Percentiles rank a stretch among this genome's conserved stretches.
Evolutionary conservation across 2,329 filamentous ascomycete species (phyloP).

Genomic region (Colletotrichum theobromicola): DNA sequence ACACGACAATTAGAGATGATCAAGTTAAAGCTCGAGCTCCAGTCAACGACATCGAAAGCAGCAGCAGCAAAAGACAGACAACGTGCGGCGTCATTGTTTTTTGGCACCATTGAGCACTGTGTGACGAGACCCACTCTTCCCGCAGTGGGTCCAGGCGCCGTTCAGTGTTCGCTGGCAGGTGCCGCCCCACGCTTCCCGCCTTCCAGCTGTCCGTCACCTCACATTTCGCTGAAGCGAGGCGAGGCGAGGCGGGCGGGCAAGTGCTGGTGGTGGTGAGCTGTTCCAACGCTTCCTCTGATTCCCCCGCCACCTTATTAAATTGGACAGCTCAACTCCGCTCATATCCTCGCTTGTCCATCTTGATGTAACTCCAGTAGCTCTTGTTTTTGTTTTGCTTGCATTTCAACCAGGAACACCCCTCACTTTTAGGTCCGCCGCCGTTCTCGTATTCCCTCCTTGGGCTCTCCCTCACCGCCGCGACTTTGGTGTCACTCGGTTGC

Average conservation of each 20-base stretch:
- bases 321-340: background rate
- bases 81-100: background rate
- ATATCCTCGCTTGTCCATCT: background rate
- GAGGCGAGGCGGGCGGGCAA: background rate
- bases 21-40: background rate
- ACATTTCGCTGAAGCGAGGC: background rate
- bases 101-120: background rate
- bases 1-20: background rate
- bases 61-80: background rate
- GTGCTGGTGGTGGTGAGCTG: background rate
- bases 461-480: conserved; percentile 2
- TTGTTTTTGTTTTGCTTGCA: background rate
- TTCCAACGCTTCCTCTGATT: background rate
- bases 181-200: conserved; percentile 6
- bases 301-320: conserved; percentile 15
- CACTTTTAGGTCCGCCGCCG: background rate
- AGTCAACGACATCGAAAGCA: background rate
- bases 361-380: background rate
- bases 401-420: background rate
- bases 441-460: background rate
- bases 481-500: background rate
- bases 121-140: background rate
- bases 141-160: conserved; percentile 6
- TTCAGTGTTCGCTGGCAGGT: conserved; percentile 11
- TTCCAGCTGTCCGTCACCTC: background rate